A percentile compares a stretch with the other conserved stretches of the same genome.
phyloP scores from a whole-genome alignment of 768 basidiomycete genomes.

The Gloeophyllum trabeum region DNA sequence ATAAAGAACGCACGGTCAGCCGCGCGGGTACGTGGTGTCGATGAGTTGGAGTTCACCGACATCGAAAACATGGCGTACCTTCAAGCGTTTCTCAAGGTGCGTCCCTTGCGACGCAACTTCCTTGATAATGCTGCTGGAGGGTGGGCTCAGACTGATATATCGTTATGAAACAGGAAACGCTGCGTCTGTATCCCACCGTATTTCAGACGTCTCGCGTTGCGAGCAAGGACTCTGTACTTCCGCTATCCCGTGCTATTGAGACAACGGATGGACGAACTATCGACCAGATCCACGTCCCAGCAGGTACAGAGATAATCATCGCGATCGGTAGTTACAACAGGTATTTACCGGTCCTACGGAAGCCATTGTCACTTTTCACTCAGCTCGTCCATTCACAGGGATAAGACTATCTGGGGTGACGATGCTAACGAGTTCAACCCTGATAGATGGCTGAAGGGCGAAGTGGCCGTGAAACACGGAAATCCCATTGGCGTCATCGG shows the following conservation, averaged over 20 bases:
- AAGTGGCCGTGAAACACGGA: background rate
- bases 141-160: no score
- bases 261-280: slow-evolving; percentile 1
- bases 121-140: background rate
- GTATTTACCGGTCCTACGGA: background rate
- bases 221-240: slow-evolving; percentile 2
- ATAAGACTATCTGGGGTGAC: background rate
- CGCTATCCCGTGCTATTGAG: slow-evolving; percentile 1
- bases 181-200: background rate
- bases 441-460: background rate
- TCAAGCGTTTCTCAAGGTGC: background rate
- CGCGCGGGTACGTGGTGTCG: background rate
- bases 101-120: background rate
- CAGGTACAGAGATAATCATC: background rate
- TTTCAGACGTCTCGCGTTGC: background rate
- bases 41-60: background rate
- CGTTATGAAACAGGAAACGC: background rate
- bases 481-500: background rate
- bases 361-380: no score
- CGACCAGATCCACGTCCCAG: slow-evolving; percentile 3
- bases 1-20: background rate
- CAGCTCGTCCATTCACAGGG: no score
- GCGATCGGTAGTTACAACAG: background rate
- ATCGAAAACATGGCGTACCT: background rate
- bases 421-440: background rate